Percentiles rank a stretch among this genome's conserved stretches.
Evolutionary conservation across 2,329 filamentous ascomycete species (phyloP).

Genomic region (Simplicillium aogashimaense): DNA sequence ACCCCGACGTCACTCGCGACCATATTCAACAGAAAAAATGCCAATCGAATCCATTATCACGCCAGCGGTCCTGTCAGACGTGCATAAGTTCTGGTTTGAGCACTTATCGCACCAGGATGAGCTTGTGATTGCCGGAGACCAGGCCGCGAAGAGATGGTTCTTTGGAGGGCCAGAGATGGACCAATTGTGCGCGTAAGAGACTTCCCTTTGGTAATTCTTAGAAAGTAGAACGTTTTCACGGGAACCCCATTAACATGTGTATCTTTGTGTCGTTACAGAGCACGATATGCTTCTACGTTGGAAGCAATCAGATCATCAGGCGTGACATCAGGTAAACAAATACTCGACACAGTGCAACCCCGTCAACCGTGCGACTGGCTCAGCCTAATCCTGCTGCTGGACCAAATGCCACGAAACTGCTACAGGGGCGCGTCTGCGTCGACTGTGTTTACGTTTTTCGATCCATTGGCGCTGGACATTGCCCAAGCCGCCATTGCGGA

Average conservation of each 20-base stretch:
- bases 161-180: conserved; percentile 22
- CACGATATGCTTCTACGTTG: conserved; percentile 20
- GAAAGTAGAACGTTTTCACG: neutral
- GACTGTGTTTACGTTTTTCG: conserved; percentile 43
- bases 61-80: conserved; percentile 15
- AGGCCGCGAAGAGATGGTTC: conserved; percentile 23
- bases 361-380: conserved; percentile 27
- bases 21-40: neutral
- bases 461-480: conserved; percentile 40
- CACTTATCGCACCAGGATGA: conserved; percentile 17
- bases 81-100: conserved; percentile 28
- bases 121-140: conserved; percentile 14
- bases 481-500: conserved; percentile 22
- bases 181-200: conserved; percentile 21
- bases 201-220: neutral
- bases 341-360: conserved; percentile 17
- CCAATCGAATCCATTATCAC: conserved; percentile 13
- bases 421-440: conserved; percentile 37
- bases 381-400: conserved; percentile 45
- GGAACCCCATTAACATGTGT: neutral
- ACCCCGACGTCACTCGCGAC: neutral
- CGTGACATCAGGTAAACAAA: conserved; percentile 15
- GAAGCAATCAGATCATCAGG: conserved; percentile 19
- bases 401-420: conserved; percentile 54
- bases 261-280: no score